Conservation (phyloP, 1,284 basidiomycete species). For the Sanghuangporus baumii region DNA sequence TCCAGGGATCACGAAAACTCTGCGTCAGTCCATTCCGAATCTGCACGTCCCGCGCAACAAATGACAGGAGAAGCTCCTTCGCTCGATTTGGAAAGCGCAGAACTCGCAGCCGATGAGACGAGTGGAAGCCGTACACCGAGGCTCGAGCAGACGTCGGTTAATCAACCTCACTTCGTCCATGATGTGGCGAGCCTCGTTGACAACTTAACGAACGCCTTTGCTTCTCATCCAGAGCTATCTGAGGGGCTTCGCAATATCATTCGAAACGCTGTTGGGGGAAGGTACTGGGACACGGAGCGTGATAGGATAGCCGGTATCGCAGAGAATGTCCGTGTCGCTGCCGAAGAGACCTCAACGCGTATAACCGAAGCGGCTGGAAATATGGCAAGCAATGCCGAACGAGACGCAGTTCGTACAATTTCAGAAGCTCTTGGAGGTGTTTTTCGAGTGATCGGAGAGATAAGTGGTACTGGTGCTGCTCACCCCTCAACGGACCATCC, state of each 20-base stretch:
- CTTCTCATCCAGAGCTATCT: constrained; percentile 63
- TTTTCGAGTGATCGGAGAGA: constrained; percentile 47
- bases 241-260: constrained; percentile 59
- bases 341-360: constrained; percentile 35
- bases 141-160: constrained; percentile 23
- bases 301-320: constrained; percentile 50
- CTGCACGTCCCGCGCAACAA: neutral
- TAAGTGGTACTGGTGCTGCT: constrained; percentile 9
- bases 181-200: constrained; percentile 59
- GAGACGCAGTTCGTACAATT: constrained; percentile 57
- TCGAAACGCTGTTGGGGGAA: constrained; percentile 52
- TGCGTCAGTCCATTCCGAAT: neutral
- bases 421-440: constrained; percentile 58
- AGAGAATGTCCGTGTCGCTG: constrained; percentile 39
- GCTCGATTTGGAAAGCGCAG: neutral
- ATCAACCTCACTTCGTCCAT: constrained; percentile 45
- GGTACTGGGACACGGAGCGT: constrained; percentile 62
- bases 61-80: neutral
- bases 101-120: constrained; percentile 41
- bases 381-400: constrained; percentile 44
- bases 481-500: neutral
- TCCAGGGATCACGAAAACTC: neutral
- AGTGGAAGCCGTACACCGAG: constrained; percentile 22
- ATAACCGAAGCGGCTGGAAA: constrained; percentile 30
- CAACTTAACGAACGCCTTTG: constrained; percentile 45